Evolutionary conservation across 2,329 filamentous ascomycete species (phyloP).

Genomic region (Mycosphaerelloides madeirae): DNA sequence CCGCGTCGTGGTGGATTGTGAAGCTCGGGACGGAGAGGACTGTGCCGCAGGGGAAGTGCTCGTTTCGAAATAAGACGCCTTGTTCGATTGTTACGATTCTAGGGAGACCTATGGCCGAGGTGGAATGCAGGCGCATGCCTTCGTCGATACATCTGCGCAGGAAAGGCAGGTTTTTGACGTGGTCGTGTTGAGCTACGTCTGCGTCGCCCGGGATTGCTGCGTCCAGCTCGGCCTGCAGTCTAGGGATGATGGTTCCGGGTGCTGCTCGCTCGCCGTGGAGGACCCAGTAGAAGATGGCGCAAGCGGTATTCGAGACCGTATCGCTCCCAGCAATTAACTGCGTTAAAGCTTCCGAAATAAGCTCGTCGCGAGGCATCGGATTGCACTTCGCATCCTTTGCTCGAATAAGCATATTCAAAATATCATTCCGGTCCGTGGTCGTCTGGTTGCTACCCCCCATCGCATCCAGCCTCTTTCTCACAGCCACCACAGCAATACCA

Average conservation of each 20-base stretch:
- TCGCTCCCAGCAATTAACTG: constrained; percentile 35
- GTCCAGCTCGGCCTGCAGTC: constrained; percentile 29
- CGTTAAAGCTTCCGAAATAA: constrained; percentile 33
- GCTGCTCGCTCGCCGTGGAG: constrained; percentile 22
- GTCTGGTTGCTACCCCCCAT: constrained; percentile 4
- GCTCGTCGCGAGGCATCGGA: constrained; percentile 28
- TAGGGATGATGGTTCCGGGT: constrained; percentile 22
- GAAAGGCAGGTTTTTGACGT: constrained; percentile 29
- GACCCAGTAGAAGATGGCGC: constrained; percentile 25
- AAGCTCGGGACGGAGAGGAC: constrained; percentile 35
- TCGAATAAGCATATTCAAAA: constrained; percentile 29
- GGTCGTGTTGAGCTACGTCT: constrained; percentile 15
- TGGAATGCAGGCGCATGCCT: constrained; percentile 31
- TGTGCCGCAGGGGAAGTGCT: constrained; percentile 26
- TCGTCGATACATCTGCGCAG: constrained; percentile 31
- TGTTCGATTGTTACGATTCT: constrained; percentile 23
- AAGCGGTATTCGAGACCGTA: constrained; percentile 32
- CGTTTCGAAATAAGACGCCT: constrained; percentile 23
- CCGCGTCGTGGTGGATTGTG: constrained; percentile 33
- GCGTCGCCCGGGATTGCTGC: constrained; percentile 17
- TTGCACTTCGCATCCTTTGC: constrained; percentile 28
- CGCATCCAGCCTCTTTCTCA: constrained; percentile 26
- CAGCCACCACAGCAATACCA: constrained; percentile 28
- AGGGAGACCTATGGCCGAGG: constrained; percentile 23
- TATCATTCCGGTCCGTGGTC: constrained; percentile 25